phyloP scores from a whole-genome alignment of 164 flowering plant species.

The Annona cherimola region DNA sequence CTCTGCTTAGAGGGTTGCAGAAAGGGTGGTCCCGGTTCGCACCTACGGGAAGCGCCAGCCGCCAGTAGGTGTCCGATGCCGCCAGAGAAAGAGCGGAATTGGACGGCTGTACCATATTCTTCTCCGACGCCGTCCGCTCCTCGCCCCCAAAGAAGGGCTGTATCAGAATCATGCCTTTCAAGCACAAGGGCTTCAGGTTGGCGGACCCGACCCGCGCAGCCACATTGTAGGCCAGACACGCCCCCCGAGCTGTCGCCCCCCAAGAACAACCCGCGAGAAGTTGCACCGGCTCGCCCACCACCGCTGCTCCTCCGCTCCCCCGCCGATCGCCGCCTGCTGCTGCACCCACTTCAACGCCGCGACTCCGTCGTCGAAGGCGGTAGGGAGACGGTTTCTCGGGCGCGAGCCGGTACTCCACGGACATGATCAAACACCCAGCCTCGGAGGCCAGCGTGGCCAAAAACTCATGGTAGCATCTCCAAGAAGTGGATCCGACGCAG shows the following conservation, averaged over 20 bases:
- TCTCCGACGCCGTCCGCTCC: constrained; percentile 38
- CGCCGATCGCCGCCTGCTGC: constrained; percentile 17
- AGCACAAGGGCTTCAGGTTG: constrained; percentile 17
- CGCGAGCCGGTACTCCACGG: constrained; percentile 47
- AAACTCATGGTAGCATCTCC: constrained; percentile 61
- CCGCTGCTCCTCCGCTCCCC: constrained; percentile 20
- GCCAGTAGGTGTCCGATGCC: constrained; percentile 44
- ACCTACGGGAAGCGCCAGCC: constrained; percentile 35
- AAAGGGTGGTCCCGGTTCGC: constrained; percentile 44
- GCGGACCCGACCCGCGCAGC: constrained; percentile 12
- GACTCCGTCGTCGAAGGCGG: constrained; percentile 47
- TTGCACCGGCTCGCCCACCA: constrained; percentile 38
- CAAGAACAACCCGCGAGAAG: constrained; percentile 30
- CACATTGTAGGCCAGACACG: constrained; percentile 42
- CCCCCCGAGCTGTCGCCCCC: constrained; percentile 61
- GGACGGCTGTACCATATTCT: constrained; percentile 23
- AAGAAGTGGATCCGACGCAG: constrained; percentile 55
- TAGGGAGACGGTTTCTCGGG: constrained; percentile 55
- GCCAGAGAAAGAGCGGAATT: constrained; percentile 34
- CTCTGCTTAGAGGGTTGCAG: constrained; percentile 39
- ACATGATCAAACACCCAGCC: constrained; percentile 34
- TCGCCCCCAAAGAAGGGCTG: constrained; percentile 67
- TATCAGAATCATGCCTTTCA: constrained; percentile 35
- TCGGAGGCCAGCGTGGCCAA: constrained; percentile 28
- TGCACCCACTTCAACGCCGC: constrained; percentile 32